phyloP scores from a whole-genome alignment of 75 land plant genomes.

The Cunninghamia lanceolata region DNA sequence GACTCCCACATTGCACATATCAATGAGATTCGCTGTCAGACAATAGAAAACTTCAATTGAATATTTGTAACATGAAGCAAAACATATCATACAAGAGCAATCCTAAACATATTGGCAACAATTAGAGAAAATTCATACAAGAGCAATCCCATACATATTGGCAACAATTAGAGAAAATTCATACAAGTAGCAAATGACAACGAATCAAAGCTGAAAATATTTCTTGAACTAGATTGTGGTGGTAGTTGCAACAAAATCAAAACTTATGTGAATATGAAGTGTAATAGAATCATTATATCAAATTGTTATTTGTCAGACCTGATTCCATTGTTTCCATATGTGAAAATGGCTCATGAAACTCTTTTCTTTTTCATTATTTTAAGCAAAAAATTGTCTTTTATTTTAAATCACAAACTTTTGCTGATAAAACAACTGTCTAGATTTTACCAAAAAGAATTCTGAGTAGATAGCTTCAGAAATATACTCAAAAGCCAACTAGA shows the following conservation, averaged over 20 bases:
- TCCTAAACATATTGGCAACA: background rate
- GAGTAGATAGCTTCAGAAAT: background rate
- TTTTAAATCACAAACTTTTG: background rate
- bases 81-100: background rate
- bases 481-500: background rate
- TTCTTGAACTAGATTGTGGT: background rate
- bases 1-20: constrained; percentile 74
- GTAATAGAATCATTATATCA: background rate
- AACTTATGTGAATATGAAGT: background rate
- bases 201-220: background rate
- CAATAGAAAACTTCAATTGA: constrained; percentile 5
- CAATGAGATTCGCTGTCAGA: constrained; percentile 62
- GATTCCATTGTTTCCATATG: background rate
- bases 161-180: constrained; percentile 1
- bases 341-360: background rate
- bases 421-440: background rate
- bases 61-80: background rate
- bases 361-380: constrained; percentile 1
- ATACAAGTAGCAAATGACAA: background rate
- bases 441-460: background rate
- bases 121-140: background rate
- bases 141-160: background rate
- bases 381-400: background rate
- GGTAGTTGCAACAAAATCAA: background rate
- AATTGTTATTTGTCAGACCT: background rate